Base-by-base conservation (phyloP, 176 grass and related monocot species). In the Tillandsia fasciculata region DNA sequence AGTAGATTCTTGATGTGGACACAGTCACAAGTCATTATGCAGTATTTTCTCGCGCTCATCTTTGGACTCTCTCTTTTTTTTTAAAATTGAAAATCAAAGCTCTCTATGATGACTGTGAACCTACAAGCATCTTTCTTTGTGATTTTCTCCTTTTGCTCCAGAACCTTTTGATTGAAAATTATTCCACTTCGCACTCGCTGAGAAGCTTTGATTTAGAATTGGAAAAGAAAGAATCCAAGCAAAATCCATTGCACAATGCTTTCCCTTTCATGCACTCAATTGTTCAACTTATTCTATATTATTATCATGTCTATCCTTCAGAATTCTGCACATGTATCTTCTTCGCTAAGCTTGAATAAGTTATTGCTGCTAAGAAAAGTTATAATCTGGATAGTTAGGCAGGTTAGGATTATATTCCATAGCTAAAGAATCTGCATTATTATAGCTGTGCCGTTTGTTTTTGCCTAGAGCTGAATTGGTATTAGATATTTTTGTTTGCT, bases 361-460 rank as follows among this genome's bases (percentile, higher is more conserved):
- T 12, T 52, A 49, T 76, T 48, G 53, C 73, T 42, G 28, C 64
- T 77, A 51, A 0, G 58, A 65, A 20, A 73, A 64, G 64, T n/a
- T 9, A 26, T 48, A 59, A 22, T 65, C 73, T 72, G 52, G 69
- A 75, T 69, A 73, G 71, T 24, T 58, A 57, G 71, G 54, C 79
- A 72, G 68, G 79, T 71, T 68, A 81, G 70, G 66, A 66, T 50
- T 29, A 77, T 83, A 91, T 96, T 96, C 87, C 64, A 68, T 72
- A 56, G 70, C 69, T 83, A 82, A 72, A 65, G 18, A 69, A 59
- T n/a, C 54, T 59, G 14, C 54, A 59, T 15, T 59, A 59, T 59
- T 22, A 22, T 59, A 59, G 14, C 9, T n/a, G 14, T 59, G 54
- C n/a, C 14, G 7, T 59, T 2, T 59, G 13, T 6, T 4, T 17